These are phyloP conservation scores for Brassica carinata DNA, from an alignment of 345 rosid genomes.

Conservation along the genomic window DNA sequence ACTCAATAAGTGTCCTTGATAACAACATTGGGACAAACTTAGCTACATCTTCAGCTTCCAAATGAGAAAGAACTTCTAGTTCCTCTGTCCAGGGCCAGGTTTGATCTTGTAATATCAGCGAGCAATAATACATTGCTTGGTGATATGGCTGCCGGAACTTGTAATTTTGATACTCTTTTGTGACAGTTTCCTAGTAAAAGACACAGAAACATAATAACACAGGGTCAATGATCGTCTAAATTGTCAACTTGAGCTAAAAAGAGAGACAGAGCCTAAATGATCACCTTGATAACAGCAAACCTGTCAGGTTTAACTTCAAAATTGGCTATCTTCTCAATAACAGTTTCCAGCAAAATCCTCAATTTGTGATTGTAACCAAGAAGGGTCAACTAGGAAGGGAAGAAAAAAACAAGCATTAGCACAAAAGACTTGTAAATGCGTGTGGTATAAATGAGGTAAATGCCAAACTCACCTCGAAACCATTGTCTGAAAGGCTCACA, in stretches of 20 bases:
- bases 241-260: background rate
- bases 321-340: slow-evolving; percentile 63
- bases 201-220: too few relatives aligned
- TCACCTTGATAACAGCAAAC: slow-evolving; percentile 88
- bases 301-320: slow-evolving; percentile 82
- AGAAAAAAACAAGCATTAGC: background rate
- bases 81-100: slow-evolving; percentile 79
- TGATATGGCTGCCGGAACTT: slow-evolving; percentile 85
- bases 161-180: slow-evolving; percentile 68
- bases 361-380: slow-evolving; percentile 89
- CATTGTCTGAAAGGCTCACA: slow-evolving; percentile 54
- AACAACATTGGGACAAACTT: slow-evolving; percentile 74
- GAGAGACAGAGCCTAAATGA: background rate
- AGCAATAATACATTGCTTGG: slow-evolving; percentile 82
- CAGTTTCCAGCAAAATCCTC: slow-evolving; percentile 74
- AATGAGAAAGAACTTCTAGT: slow-evolving; percentile 64
- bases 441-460: background rate
- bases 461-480: slow-evolving; percentile 68
- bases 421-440: background rate
- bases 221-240: slow-evolving; percentile 10
- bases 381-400: slow-evolving; percentile 59
- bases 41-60: slow-evolving; percentile 68
- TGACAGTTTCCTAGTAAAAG: slow-evolving; percentile 64
- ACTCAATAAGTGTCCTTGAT: slow-evolving; percentile 75
- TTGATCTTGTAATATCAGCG: slow-evolving; percentile 63